Evolutionary conservation across 768 basidiomycete species (phyloP).

Genomic region (Rhodotorula babjevae): DNA sequence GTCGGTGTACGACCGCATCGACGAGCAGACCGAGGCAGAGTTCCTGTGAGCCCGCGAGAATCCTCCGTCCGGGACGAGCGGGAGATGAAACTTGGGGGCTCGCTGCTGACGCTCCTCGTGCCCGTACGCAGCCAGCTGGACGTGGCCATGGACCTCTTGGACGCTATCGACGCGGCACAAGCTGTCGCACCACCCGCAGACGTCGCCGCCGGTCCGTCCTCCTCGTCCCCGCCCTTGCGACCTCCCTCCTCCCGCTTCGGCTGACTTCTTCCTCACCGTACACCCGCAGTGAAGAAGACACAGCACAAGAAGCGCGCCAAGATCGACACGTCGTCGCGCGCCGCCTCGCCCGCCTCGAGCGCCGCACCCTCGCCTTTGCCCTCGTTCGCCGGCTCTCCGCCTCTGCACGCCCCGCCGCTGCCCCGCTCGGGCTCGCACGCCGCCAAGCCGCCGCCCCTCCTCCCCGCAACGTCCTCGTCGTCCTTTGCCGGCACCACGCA

Average conservation of each 20-base stretch:
- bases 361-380: constrained; percentile 18
- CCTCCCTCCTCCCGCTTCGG: background rate
- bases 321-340: constrained; percentile 6
- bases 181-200: background rate
- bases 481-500: too few relatives aligned
- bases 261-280: too few relatives aligned
- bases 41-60: constrained; percentile 15
- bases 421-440: background rate
- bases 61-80: background rate
- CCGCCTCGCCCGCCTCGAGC: constrained; percentile 11
- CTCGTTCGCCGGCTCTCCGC: constrained; percentile 8
- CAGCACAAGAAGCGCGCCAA: constrained; percentile 29
- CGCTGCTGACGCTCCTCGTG: background rate
- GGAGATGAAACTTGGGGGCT: background rate
- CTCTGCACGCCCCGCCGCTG: background rate
- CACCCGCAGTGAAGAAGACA: constrained; percentile 8
- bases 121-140: constrained; percentile 18
- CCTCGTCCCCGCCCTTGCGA: background rate
- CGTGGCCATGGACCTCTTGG: constrained; percentile 3
- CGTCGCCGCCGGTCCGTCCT: background rate
- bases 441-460: background rate
- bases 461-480: background rate
- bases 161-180: constrained; percentile 12
- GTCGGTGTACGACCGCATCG: constrained; percentile 21
- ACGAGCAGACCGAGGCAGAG: constrained; percentile 21